Evolutionary conservation across 257 asterid genomes (phyloP).

Genomic region (Parsonsia alboflavescens): DNA sequence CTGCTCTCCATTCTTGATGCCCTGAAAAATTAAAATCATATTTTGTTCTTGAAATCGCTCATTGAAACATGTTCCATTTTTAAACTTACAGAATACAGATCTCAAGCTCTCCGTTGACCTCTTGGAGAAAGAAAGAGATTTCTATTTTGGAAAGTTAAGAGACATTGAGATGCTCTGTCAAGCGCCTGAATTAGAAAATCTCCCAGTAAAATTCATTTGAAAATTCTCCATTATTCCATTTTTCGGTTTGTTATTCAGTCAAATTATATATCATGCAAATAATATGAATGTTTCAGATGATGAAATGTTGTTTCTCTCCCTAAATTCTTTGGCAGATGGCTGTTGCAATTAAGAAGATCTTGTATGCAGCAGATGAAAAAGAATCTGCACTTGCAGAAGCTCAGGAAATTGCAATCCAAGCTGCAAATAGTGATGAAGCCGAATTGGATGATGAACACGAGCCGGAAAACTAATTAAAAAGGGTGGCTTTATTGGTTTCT

Average conservation of each 20-base stretch:
- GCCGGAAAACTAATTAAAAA: background rate
- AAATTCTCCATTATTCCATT: background rate
- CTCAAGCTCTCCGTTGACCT: slow-evolving; percentile 68
- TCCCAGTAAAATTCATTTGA: slow-evolving; percentile 42
- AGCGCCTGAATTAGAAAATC: slow-evolving; percentile 50
- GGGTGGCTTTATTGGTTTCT: background rate
- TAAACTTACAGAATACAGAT: slow-evolving; percentile 50
- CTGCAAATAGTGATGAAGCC: slow-evolving; percentile 27
- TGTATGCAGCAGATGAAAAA: slow-evolving; percentile 71
- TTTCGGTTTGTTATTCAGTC: no score
- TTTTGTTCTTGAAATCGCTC: background rate
- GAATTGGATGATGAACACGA: slow-evolving; percentile 26
- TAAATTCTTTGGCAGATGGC: slow-evolving; percentile 44
- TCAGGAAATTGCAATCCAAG: slow-evolving; percentile 48
- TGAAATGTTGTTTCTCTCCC: background rate
- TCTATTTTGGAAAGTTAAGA: slow-evolving; percentile 74
- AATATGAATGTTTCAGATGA: no score
- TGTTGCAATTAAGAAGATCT: slow-evolving; percentile 62
- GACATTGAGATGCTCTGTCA: slow-evolving; percentile 87
- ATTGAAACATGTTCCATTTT: slow-evolving; percentile 4
- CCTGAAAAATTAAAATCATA: background rate
- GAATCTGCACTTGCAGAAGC: slow-evolving; percentile 74
- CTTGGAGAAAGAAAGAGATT: slow-evolving; percentile 91
- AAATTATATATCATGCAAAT: background rate
- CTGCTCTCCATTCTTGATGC: slow-evolving; percentile 8